Percentiles rank a stretch among this genome's conserved stretches.
These are phyloP conservation scores for Fraxinus cuspidata DNA, from an alignment of 257 asterid species.

Conservation along the genomic window DNA sequence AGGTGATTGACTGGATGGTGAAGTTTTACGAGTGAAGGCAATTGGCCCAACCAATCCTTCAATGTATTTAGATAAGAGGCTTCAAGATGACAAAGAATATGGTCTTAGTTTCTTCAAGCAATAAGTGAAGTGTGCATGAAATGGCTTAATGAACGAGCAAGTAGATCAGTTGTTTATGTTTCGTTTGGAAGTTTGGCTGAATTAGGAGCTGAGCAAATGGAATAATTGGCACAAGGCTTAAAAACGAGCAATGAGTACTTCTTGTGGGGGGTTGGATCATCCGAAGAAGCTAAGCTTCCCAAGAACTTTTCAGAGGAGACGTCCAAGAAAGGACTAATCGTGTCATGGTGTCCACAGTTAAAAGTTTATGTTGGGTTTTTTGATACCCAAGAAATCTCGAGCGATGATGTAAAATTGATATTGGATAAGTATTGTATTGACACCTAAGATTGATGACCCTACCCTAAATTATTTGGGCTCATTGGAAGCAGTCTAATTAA, in stretches of 20 bases:
- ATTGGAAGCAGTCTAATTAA: no score
- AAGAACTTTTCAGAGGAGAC: constrained; percentile 14
- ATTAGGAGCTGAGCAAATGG: background rate
- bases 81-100: background rate
- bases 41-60: background rate
- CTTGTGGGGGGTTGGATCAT: constrained; percentile 21
- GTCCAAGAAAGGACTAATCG: background rate
- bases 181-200: constrained; percentile 9
- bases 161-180: background rate
- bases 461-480: no score
- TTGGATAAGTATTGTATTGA: no score
- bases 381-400: no score
- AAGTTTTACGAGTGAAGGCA: background rate
- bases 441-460: no score
- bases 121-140: background rate
- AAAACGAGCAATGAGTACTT: constrained; percentile 7
- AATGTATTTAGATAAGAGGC: background rate
- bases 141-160: constrained; percentile 1
- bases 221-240: constrained; percentile 16
- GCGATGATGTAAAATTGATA: no score
- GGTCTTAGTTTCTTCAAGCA: background rate
- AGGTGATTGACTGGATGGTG: background rate
- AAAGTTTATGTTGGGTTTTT: background rate
- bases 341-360: background rate
- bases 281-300: background rate